Percentiles rank a stretch among this genome's conserved stretches.
Conservation (phyloP, 768 basidiomycete genomes). For the Boletus coccyginus region DNA sequence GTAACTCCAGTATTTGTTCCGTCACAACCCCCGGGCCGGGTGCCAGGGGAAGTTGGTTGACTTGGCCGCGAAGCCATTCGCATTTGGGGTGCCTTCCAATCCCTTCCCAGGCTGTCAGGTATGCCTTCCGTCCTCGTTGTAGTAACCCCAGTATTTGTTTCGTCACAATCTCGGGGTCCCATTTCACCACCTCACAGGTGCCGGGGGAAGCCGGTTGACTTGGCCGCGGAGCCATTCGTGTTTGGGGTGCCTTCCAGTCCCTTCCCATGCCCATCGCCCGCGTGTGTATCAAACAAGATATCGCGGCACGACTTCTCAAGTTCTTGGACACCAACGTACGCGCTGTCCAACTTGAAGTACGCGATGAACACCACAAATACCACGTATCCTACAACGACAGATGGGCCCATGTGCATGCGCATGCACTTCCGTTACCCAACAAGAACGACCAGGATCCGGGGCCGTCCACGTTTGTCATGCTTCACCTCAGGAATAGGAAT, state of each 20-base stretch:
- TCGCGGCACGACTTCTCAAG: neutral
- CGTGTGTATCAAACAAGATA: neutral
- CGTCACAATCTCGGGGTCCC: conserved; percentile 15
- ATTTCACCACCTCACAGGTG: conserved; percentile 8
- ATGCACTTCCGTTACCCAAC: too few species aligned
- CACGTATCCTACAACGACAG: too few species aligned
- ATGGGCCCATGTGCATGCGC: too few species aligned
- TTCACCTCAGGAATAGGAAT: too few species aligned
- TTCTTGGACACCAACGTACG: too few species aligned
- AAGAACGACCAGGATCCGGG: too few species aligned
- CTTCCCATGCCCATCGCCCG: conserved; percentile 9
- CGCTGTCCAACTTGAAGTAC: too few species aligned
- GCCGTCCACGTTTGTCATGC: too few species aligned
- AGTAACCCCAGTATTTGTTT: conserved; percentile 2
- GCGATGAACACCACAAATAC: too few species aligned
- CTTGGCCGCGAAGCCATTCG: conserved; percentile 10
- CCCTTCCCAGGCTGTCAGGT: conserved; percentile 6
- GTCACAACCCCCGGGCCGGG: conserved; percentile 12
- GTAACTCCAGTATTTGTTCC: conserved; percentile 3
- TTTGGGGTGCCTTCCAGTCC: conserved; percentile 10
- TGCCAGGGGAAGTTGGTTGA: conserved; percentile 4
- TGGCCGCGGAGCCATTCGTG: conserved; percentile 7
- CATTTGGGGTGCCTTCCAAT: conserved; percentile 9
- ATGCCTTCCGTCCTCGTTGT: conserved; percentile 35
- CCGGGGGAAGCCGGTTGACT: conserved; percentile 10